Conservation (phyloP, 345 rosid genomes). For the Trapa bicornis region DNA sequence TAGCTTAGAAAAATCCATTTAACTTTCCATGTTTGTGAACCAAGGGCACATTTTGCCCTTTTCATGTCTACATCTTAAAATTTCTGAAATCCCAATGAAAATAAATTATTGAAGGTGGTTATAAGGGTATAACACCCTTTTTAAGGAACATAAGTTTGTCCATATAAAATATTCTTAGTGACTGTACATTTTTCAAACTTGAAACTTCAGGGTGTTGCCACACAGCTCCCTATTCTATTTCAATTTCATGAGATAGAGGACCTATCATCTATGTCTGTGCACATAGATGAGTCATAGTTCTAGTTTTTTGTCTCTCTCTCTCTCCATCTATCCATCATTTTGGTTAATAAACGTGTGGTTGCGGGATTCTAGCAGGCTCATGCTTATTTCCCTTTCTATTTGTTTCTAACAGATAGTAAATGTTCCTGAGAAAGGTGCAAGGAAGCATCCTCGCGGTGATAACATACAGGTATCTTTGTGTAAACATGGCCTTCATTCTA, state of each 20-base stretch:
- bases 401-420: constrained; percentile 55
- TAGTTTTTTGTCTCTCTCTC: not conserved
- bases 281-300: not conserved
- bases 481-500: not conserved
- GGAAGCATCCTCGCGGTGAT: constrained; percentile 97
- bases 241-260: not conserved
- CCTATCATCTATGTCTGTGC: not conserved
- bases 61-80: not conserved
- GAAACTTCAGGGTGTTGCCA: not conserved
- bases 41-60: not conserved
- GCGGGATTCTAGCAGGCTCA: not conserved
- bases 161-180: constrained; percentile 4
- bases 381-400: constrained; percentile 6
- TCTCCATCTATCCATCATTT: not conserved
- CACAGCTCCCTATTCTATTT: not conserved
- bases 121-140: not conserved
- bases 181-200: constrained; percentile 1
- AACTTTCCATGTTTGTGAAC: not conserved
- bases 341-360: not conserved
- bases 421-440: constrained; percentile 97
- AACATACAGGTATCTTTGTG: constrained; percentile 61
- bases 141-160: not conserved
- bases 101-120: not conserved
- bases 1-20: not conserved
- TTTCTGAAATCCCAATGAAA: not conserved